A percentile compares a stretch with the other conserved stretches of the same genome.
Conservation (phyloP, 345 rosid species). For the Zanthoxylum bungeanum region DNA sequence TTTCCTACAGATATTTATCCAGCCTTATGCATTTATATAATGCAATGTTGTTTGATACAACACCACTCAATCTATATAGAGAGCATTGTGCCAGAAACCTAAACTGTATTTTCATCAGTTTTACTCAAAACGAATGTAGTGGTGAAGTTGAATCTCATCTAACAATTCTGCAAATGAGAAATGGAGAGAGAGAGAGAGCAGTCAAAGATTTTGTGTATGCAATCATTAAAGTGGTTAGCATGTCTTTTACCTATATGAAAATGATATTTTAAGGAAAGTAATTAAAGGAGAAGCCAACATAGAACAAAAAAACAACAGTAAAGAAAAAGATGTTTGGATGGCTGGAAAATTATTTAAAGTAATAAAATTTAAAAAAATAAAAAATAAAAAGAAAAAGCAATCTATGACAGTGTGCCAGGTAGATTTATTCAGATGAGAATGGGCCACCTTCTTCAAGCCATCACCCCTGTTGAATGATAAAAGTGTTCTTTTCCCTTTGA, state of each 20-base stretch:
- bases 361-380: background rate
- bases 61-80: background rate
- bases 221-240: slow-evolving; percentile 30
- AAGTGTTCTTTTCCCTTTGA: slow-evolving; percentile 26
- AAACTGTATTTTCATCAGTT: background rate
- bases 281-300: slow-evolving; percentile 21
- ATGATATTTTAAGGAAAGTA: slow-evolving; percentile 48
- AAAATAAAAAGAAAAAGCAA: slow-evolving; percentile 19
- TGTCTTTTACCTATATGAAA: slow-evolving; percentile 37
- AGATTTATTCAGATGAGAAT: slow-evolving; percentile 23
- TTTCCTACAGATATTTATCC: background rate
- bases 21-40: no score
- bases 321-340: slow-evolving; percentile 35
- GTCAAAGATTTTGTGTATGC: slow-evolving; percentile 38
- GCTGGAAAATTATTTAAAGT: slow-evolving; percentile 13
- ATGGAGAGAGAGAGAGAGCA: background rate
- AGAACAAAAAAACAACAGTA: slow-evolving; percentile 15
- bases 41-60: background rate
- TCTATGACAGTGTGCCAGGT: slow-evolving; percentile 37
- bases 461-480: slow-evolving; percentile 38
- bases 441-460: slow-evolving; percentile 21
- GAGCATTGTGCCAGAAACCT: no score
- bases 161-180: slow-evolving; percentile 5
- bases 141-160: background rate
- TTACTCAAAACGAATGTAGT: background rate